A percentile compares a stretch with the other conserved stretches of the same genome.
Conservation (phyloP, 2,329 filamentous ascomycete genomes). For the Fusarium verrucosum region DNA sequence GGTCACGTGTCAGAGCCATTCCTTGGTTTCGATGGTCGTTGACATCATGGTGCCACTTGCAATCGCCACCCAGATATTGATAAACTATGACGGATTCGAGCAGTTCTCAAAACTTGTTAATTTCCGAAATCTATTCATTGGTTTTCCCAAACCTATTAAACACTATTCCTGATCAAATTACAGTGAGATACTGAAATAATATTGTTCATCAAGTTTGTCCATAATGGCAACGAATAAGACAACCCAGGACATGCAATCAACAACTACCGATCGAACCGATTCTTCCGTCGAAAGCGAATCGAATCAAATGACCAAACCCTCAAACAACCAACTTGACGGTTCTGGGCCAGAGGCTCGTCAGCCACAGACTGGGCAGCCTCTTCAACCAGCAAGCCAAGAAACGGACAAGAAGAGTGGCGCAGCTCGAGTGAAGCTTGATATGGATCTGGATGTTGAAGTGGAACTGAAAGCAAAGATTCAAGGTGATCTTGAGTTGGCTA, state of each 20-base stretch:
- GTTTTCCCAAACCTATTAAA: no score
- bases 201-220: fast-evolving
- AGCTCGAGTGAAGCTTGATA: slow-evolving; percentile 20
- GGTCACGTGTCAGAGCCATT: background rate
- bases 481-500: slow-evolving; percentile 16
- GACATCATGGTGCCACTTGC: slow-evolving; percentile 3
- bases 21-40: background rate
- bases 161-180: background rate
- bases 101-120: fast-evolving
- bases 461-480: slow-evolving; percentile 27
- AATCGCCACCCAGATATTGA: background rate
- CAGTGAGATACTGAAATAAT: background rate
- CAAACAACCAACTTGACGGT: background rate
- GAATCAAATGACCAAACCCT: background rate
- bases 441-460: slow-evolving; percentile 26
- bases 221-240: slow-evolving; percentile 1
- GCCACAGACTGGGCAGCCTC: background rate
- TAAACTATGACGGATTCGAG: background rate
- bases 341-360: background rate
- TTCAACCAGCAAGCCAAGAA: background rate
- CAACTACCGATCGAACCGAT: background rate
- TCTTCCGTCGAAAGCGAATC: background rate
- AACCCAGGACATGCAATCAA: background rate
- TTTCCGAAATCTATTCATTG: no score
- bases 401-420: slow-evolving; percentile 14